Base-by-base conservation (phyloP, 2,329 filamentous ascomycete species). In the Beauveria rudraprayagi region DNA sequence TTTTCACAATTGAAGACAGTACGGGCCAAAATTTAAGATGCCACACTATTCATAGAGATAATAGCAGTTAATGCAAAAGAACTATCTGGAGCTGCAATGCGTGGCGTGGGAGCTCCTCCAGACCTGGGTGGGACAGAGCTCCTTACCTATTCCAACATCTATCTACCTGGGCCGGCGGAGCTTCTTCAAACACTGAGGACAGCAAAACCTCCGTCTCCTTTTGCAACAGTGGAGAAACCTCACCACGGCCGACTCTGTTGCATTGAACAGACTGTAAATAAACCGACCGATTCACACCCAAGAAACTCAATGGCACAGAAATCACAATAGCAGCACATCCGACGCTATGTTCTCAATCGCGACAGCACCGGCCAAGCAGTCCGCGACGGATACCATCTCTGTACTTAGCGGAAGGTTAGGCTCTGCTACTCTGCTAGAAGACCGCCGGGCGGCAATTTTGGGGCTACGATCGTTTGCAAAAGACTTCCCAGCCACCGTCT, bases 401-500 rank as follows among this genome's bases (percentile, higher is more conserved):
- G 90, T 92, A 47, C 81, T 97, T 63, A 95, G 92, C 75, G 88
- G 87, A 69, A 90, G 94, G 61, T 84, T 99, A 44, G 86, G 88
- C 71, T 96, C 90, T 66, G 91, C 92, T 50, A 97, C 92, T 1
- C 82, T 99, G 17, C 84, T 99, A 46, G 94, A 99, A 76, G 95
- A 99, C 74, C 88, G 95, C 59, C 87, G 94, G 64, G 92, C 91
- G 61, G 92, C 94, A 51, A 96, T 99, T 53, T 83, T 96, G 34
- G 94, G 94, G 19, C 80, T 99, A 43, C 85, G 95, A 67, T 97
- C 92, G 76, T 97, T 99, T 73, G 91, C 94, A 47, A 97, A 97
- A 75, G 87, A 95, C 64, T 97, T 93, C 69, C 95, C 94, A 43
- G 95, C 95, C 16, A 96, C 92, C 8, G 94, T 99, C 41, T 91